Evolutionary conservation across 371 early-diverging fungal species (phyloP), one percentile per base, ranked within the genome.

Genomic region (Mortierella sp.): DNA sequence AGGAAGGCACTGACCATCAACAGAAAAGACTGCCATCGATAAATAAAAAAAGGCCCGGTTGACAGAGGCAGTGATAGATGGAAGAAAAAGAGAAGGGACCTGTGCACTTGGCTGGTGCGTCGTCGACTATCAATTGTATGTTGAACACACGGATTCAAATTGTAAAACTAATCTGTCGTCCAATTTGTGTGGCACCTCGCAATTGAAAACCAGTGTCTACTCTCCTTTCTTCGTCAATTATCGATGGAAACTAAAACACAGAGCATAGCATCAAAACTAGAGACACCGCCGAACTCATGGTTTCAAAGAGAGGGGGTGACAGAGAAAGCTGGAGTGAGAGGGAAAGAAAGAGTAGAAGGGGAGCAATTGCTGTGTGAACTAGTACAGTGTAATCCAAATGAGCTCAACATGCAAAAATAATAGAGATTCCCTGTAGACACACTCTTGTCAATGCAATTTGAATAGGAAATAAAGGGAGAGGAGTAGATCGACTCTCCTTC

Each of bases 401-500:
- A 38, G 42, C 42, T 38, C 1, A 38, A 3, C 3, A 38, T 38
- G 42, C 5, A 38, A 38, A 38, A 38, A 5, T 38, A 38, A 38
- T 38, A 38, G 31, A 28, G 58, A 58, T 58, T 10, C 58, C 19
- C 63, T 34, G 34, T 63, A 60, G 60, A 63, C 19, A 63, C 63
- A 63, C 63, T 63, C 34, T 31, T 14, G 34, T 6, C 28, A 19
- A 8, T 31, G 31, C 14, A 16, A 31, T 31, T 63, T 8, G 34
- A 63, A 19, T 16, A 16, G 50, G 16, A 50, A 50, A 3, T 2
- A 50, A 50, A 16, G 16, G 50, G 19, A 19, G 31, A 34, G 19
- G 63, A 50, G 1, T 16, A 16, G 63, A 63, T 63, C 63, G 63
- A 31, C 63, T 63, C 63, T 63, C 63, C 63, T 63, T 34, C 63